Evolutionary conservation across 2,329 filamentous ascomycete species (phyloP), one percentile per base, ranked within the genome.

Genomic region (Helotiales sp.): DNA sequence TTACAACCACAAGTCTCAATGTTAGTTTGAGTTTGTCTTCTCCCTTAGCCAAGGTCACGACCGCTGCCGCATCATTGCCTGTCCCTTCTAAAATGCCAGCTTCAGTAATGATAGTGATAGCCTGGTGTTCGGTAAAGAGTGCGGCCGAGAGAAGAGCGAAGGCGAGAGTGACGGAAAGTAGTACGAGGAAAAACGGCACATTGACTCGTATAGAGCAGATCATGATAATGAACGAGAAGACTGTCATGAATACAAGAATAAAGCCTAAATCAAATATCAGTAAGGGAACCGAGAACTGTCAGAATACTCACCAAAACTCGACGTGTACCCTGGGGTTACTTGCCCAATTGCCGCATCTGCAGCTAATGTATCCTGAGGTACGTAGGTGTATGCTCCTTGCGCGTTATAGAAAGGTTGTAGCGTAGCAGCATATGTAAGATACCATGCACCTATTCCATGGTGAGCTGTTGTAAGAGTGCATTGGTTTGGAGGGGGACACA

Each of bases 321-420:
- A 12, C 12, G 42, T 29, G n/a, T 46, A 46, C 22, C 25, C 42
- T n/a, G 42, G 42, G 15, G 42, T 46, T 24, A 46, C 13, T 27
- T 46, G 25, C 5, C 42, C 42, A 17, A 6, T 10, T 22, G 15
- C 27, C 8, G 17, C 10, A 10, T 5, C 22, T 12, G 27, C 46
- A n/a, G 2, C n/a, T 17, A 22, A 15, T 2, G 27, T 31, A 7
- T 25, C 12, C 19, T 33, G 15, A 33, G 46, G 19, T 3, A 19
- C 27, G 8, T 10, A 12, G 33, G 46, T 31, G n/a, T 51, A 51
- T 7, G 48, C 48, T 51, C 30, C 48, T 34, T 15, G 15, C 24
- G 48, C 48, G 13, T 38, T 38, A 19, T 51, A 51, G 30, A 51
- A 36, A 5, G 48, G 31, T 36, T 51, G 48, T 34, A 51, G 30